Conservation (phyloP, 345 rosid species). For the Turnera subulata region DNA sequence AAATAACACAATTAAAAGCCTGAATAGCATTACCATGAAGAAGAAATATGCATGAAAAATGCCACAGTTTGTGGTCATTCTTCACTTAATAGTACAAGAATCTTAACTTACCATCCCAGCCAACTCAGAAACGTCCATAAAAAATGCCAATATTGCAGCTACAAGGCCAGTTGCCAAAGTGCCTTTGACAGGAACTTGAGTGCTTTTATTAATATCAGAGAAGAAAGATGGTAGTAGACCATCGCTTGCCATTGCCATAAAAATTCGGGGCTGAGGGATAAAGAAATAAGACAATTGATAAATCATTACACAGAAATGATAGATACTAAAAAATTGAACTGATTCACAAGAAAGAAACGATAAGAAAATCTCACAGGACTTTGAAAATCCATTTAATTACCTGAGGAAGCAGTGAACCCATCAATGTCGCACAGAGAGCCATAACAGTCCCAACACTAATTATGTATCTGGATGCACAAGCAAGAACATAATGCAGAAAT, state of each 20-base stretch:
- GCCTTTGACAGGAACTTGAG: slow-evolving; percentile 80
- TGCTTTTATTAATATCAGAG: slow-evolving; percentile 58
- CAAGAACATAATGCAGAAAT: background rate
- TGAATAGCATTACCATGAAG: background rate
- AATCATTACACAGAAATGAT: background rate
- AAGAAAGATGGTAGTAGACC: slow-evolving; percentile 81
- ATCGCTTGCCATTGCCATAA: slow-evolving; percentile 96
- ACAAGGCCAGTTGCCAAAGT: slow-evolving; percentile 67
- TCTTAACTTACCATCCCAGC: slow-evolving; percentile 84
- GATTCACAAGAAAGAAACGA: too few relatives aligned
- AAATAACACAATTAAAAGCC: slow-evolving; percentile 8
- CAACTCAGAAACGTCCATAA: slow-evolving; percentile 79
- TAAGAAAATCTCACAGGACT: too few relatives aligned
- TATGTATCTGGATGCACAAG: slow-evolving; percentile 51
- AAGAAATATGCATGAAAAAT: background rate
- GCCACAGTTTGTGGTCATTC: background rate
- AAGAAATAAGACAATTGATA: background rate
- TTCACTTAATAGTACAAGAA: too few relatives aligned
- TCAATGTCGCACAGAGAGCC: slow-evolving; percentile 90
- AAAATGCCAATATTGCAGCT: slow-evolving; percentile 66
- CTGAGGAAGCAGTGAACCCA: slow-evolving; percentile 99
- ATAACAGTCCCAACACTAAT: slow-evolving; percentile 84
- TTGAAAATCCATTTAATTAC: slow-evolving; percentile 28
- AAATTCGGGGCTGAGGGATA: slow-evolving; percentile 65
- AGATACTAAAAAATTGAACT: too few relatives aligned